Evolutionary conservation across 2,329 filamentous ascomycete genomes (phyloP).

Genomic region (Incumbomyces delicatus): DNA sequence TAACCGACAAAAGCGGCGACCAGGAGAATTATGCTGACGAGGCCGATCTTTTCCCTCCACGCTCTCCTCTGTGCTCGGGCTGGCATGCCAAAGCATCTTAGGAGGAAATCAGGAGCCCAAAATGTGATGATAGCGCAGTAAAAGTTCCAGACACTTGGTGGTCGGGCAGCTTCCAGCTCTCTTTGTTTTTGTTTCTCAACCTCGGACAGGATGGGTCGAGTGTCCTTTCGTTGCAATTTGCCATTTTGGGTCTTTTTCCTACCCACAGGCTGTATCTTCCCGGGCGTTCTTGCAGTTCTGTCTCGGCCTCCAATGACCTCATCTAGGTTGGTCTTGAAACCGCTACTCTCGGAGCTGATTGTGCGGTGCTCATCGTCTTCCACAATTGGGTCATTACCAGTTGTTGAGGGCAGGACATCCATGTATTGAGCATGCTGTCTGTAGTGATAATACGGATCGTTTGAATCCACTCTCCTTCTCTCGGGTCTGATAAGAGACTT

Average conservation of each 20-base stretch:
- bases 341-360: constrained; percentile 55
- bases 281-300: constrained; percentile 25
- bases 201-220: constrained; percentile 45
- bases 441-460: constrained; percentile 94
- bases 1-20: constrained; percentile 89
- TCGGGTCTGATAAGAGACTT: constrained; percentile 84
- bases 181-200: constrained; percentile 53
- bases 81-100: constrained; percentile 76
- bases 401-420: constrained; percentile 79
- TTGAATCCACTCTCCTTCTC: constrained; percentile 69
- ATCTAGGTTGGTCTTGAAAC: constrained; percentile 34
- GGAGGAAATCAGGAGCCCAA: constrained; percentile 78
- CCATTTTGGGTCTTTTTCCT: constrained; percentile 36
- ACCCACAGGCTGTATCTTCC: constrained; percentile 16
- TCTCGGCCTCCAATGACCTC: constrained; percentile 18
- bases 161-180: constrained; percentile 55
- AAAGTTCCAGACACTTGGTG: constrained; percentile 85
- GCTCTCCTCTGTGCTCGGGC: constrained; percentile 80
- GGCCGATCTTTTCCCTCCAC: constrained; percentile 95
- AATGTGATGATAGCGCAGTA: constrained; percentile 93
- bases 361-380: constrained; percentile 56
- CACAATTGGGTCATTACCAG: constrained; percentile 78
- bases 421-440: constrained; percentile 90
- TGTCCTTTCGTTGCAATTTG: constrained; percentile 56
- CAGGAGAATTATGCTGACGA: constrained; percentile 83